Conservation (phyloP, 176 grass and related monocot genomes). For the Thinopyrum elongatum region DNA sequence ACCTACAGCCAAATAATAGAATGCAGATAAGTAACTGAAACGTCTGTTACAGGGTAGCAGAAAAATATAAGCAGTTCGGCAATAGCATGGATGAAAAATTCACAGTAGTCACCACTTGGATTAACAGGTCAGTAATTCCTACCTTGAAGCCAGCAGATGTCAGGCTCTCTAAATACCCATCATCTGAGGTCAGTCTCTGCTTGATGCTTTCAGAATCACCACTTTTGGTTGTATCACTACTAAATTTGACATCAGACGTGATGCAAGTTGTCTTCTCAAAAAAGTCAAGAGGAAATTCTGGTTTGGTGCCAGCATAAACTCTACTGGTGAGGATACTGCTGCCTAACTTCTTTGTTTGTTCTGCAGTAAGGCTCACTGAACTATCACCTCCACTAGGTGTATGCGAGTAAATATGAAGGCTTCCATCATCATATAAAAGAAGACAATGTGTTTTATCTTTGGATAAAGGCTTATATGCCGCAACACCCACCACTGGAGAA, state of each 20-base stretch:
- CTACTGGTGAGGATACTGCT: conserved; percentile 73
- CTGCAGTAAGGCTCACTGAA: conserved; percentile 43
- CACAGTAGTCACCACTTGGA: not conserved
- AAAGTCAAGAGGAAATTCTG: conserved; percentile 93
- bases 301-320: conserved; percentile 66
- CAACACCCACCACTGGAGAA: conserved; percentile 79
- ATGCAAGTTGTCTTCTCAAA: conserved; percentile 92
- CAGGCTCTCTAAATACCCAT: conserved; percentile 79
- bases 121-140: conserved; percentile 25
- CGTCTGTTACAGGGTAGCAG: conserved; percentile 7
- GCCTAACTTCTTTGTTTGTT: conserved; percentile 90
- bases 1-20: conserved; percentile 59
- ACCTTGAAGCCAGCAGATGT: conserved; percentile 88
- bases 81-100: conserved; percentile 16
- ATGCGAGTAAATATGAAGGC: conserved; percentile 91
- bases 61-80: conserved; percentile 16
- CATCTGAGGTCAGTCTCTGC: conserved; percentile 81
- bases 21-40: conserved; percentile 26
- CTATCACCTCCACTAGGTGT: conserved; percentile 58
- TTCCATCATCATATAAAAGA: conserved; percentile 97
- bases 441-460: conserved; percentile 97
- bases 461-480: conserved; percentile 94
- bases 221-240: conserved; percentile 74
- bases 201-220: conserved; percentile 91
- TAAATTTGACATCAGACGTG: conserved; percentile 79